Evolutionary conservation across 2,329 filamentous ascomycete species (phyloP).

Genomic region (Cryphonectria carpinicola): DNA sequence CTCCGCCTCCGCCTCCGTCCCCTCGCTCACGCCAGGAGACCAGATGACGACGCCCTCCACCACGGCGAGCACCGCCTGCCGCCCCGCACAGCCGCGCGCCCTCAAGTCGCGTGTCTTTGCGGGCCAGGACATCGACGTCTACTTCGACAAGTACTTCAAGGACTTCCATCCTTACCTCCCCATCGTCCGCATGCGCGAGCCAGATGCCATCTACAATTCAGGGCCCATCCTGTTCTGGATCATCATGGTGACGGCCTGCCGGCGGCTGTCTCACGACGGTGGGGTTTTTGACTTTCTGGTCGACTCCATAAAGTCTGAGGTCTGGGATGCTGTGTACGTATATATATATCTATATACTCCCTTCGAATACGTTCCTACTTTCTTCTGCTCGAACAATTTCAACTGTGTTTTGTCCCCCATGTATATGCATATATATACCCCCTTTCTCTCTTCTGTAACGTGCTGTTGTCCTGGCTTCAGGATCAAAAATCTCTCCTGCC

Average conservation of each 20-base stretch:
- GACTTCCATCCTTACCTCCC: constrained; percentile 58
- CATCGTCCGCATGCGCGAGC: constrained; percentile 52
- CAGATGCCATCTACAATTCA: constrained; percentile 54
- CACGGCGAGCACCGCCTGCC: constrained; percentile 21
- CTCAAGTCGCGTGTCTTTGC: constrained; percentile 53
- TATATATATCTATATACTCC: background rate
- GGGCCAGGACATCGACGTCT: constrained; percentile 58
- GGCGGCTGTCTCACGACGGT: constrained; percentile 51
- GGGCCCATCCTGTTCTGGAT: constrained; percentile 58
- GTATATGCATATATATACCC: no score
- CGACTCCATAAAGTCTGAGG: constrained; percentile 51
- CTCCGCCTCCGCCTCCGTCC: background rate
- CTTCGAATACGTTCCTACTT: no score
- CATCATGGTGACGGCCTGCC: constrained; percentile 54
- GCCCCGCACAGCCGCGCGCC: constrained; percentile 46
- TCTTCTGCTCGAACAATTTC: no score
- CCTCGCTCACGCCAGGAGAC: constrained; percentile 33
- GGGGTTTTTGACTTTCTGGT: constrained; percentile 49
- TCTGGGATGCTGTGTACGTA: constrained; percentile 45
- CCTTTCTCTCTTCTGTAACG: no score
- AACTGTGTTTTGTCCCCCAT: no score
- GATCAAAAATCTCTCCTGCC: no score
- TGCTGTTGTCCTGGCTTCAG: no score
- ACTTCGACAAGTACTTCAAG: constrained; percentile 60
- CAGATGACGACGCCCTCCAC: constrained; percentile 37